Conservation (phyloP, 441 rosid species). For the Brassica hybrid region DNA sequence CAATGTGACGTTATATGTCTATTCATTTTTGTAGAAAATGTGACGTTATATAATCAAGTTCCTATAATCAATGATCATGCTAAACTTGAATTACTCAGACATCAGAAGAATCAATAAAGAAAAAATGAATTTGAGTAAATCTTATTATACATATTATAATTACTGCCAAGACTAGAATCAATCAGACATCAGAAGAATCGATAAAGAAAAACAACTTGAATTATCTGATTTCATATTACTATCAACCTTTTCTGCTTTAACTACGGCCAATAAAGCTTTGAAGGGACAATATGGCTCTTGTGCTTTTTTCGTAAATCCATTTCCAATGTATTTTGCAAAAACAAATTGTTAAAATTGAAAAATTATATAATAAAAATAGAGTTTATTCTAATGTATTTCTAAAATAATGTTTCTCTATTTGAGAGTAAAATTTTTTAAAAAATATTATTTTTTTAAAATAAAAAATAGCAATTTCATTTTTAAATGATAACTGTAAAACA, state of each 20-base stretch:
- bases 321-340: no score
- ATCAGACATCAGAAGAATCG: constrained; percentile 16
- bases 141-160: no score
- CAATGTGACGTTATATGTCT: neutral
- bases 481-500: no score
- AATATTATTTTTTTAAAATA: no score
- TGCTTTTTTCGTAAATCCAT: neutral
- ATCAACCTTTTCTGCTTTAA: neutral
- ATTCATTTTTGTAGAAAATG: neutral
- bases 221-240: neutral
- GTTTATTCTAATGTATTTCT: no score
- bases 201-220: neutral
- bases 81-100: constrained; percentile 14
- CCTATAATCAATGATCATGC: neutral
- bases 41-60: neutral
- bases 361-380: no score
- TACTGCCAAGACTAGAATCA: neutral
- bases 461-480: no score
- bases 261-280: constrained; percentile 28
- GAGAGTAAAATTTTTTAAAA: no score
- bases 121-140: no score
- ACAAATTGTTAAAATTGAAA: no score
- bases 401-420: no score
- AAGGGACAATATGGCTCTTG: constrained; percentile 36
- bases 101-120: constrained; percentile 15